Evolutionary conservation across 805 yeast genomes (phyloP), one percentile per base, ranked within the genome.

Genomic region (Ascoidea asiatica): DNA sequence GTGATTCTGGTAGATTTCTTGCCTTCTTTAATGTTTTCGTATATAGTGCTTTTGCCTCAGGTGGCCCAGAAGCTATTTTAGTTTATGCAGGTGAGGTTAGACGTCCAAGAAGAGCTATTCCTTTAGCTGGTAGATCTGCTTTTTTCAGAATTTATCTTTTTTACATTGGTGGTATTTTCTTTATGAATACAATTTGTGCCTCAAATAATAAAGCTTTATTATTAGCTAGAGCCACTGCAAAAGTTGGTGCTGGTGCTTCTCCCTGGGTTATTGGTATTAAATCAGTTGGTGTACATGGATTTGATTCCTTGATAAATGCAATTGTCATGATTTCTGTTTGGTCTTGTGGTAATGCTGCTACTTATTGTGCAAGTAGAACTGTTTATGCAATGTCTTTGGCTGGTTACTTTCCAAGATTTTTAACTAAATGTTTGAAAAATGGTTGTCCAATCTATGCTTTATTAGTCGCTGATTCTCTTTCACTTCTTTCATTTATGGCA

Each of bases 361-460:
- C 79, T 7, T 81, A 71, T 56, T 85, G 79, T 7, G 73, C 82
- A 49, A 76, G 86, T 15, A 73, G 89, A 59, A 77, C 84, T 7
- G 62, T 80, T 49, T 77, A 80, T 2, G 72, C 84, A 5, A 67
- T 81, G 62, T 80, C 85, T 7, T 77, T 74, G 39, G 79, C 77
- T 58, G 77, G 81, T 18, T 70, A 71, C 53, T 79, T 80, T 18
- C 89, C 88, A 36, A 62, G 63, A 44, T 54, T 69, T 23, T 70
- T 80, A 45, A 77, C 79, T 35, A 81, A 81, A 63, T 75, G 85
- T 48, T 95, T 86, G 59, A 71, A 81, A 51, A 67, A 65, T 44
- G 95, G 95, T 46, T 73, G 95, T 56, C 95, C 95, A 17, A 58
- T 82, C 44, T 75, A 73, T 43, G 90, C 87, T 18, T 75, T 83